Evolutionary conservation across 495 filamentous ascomycete species (phyloP).

Genomic region (Tuber aestivum): DNA sequence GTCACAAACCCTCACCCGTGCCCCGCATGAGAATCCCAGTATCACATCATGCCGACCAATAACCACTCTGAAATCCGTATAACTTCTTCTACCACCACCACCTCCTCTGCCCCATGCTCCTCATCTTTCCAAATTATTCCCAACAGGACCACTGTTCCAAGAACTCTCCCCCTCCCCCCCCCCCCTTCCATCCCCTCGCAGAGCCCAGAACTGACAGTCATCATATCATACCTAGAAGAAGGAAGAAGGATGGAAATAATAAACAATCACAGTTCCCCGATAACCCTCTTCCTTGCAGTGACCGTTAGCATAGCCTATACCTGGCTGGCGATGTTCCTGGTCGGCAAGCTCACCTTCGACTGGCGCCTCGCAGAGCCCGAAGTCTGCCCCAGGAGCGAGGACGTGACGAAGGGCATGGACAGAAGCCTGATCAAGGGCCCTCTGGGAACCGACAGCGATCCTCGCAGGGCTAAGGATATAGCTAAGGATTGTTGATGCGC

Average conservation of each 20-base stretch:
- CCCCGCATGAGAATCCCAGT: not conserved
- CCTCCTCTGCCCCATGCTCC: not conserved
- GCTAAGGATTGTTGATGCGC: not conserved
- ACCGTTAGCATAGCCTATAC: not conserved
- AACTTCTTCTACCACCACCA: not conserved
- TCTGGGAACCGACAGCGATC: not conserved
- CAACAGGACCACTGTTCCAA: not conserved
- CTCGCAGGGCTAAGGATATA: not conserved
- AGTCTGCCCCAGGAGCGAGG: not conserved
- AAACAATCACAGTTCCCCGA: not conserved
- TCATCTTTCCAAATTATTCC: not conserved
- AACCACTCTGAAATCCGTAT: not conserved
- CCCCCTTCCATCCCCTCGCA: too few species aligned
- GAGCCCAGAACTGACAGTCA: not conserved
- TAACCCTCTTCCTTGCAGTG: not conserved
- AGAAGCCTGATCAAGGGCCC: not conserved
- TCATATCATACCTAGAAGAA: not conserved
- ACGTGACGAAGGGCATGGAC: not conserved
- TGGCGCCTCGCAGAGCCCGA: slow-evolving; percentile 2
- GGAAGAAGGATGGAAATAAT: not conserved
- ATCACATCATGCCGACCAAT: not conserved
- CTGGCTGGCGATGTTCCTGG: not conserved
- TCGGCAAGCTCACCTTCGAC: not conserved
- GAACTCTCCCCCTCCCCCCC: not conserved
- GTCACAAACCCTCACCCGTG: not conserved